Evolutionary conservation across 768 basidiomycete species (phyloP), one percentile per base, ranked within the genome.

Genomic region (Floccularia luteovirens): DNA sequence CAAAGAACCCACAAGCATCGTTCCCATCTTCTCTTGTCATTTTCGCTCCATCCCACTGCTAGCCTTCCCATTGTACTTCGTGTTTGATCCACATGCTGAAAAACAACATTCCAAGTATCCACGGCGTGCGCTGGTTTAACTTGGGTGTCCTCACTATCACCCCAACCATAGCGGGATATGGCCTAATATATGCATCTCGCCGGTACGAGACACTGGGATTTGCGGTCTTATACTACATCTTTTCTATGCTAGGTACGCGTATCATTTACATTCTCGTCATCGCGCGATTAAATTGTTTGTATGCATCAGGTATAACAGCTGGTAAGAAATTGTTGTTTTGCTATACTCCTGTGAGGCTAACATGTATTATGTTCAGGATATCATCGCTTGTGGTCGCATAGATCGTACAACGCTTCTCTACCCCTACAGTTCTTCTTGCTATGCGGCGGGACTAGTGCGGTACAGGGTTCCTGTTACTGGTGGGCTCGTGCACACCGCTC

Each of bases 391-490:
- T 91, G 85, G 84, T 86, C 88, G 2, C 88, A 91, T 56, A 74
- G 88, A 38, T 79, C 85, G 1, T 91, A 87, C 57, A 80, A 82
- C 43, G 88, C 87, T 3, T 76, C 78, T 25, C 57, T 66, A n/a
- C 74, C 78, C 21, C 71, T 91, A 12, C 84, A 85, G 54, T 60
- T 78, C 36, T 74, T 80, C 53, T 70, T 90, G 24, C 69, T 87
- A 6, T 64, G 77, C 33, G 85, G 81, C 2, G 88, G 88, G 5
- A 76, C 82, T 23, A 89, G 87, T 53, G 85, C 87, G 3, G 85
- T 89, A 2, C 81, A 91, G 62, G 88, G 88, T 0, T 90, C 87
- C 11, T 86, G 86, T 60, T 79, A 75, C 54, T 91, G 87, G 86
- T 91, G 88, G 88, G 77, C 82, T 12, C 73, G 82, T 36, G 75